Conservation (phyloP, 495 filamentous ascomycete genomes). For the Aspergillus sclerotiicarbonarius region DNA sequence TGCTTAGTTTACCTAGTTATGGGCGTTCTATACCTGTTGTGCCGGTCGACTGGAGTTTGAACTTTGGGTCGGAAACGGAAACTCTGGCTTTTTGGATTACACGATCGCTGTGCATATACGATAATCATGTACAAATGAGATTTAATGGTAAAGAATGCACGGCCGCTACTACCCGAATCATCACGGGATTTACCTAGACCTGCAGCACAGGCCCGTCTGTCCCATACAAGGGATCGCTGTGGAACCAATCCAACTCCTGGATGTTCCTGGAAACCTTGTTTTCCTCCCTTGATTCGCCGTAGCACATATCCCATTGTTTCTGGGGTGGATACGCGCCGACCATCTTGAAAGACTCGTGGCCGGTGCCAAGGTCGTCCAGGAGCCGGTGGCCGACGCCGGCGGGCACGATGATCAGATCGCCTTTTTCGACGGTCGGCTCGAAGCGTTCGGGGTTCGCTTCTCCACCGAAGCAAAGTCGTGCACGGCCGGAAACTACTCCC, state of each 20-base stretch:
- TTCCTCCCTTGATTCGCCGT: constrained; percentile 55
- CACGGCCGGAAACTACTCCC: constrained; percentile 54
- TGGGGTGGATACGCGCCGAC: constrained; percentile 62
- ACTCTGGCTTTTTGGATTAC: constrained; percentile 9
- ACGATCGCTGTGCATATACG: constrained; percentile 13
- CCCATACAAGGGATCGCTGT: constrained; percentile 60
- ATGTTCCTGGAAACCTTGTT: constrained; percentile 45
- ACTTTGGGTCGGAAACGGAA: neutral
- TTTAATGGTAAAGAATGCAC: neutral
- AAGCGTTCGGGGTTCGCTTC: constrained; percentile 59
- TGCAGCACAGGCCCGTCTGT: constrained; percentile 50
- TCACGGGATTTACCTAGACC: constrained; percentile 22
- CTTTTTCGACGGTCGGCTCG: constrained; percentile 52
- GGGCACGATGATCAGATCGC: constrained; percentile 65
- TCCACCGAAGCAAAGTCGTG: constrained; percentile 64
- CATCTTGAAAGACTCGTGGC: constrained; percentile 54
- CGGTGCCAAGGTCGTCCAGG: constrained; percentile 51
- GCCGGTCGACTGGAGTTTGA: neutral
- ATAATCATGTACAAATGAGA: constrained; percentile 15
- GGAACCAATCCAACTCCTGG: constrained; percentile 51
- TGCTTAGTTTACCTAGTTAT: neutral
- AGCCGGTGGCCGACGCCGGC: constrained; percentile 65
- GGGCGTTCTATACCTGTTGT: constrained; percentile 6
- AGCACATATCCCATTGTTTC: constrained; percentile 68
- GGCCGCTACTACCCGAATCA: neutral